Evolutionary conservation across 139 green algal genomes (phyloP).

Genomic region (Edaphochlamys debaryana): DNA sequence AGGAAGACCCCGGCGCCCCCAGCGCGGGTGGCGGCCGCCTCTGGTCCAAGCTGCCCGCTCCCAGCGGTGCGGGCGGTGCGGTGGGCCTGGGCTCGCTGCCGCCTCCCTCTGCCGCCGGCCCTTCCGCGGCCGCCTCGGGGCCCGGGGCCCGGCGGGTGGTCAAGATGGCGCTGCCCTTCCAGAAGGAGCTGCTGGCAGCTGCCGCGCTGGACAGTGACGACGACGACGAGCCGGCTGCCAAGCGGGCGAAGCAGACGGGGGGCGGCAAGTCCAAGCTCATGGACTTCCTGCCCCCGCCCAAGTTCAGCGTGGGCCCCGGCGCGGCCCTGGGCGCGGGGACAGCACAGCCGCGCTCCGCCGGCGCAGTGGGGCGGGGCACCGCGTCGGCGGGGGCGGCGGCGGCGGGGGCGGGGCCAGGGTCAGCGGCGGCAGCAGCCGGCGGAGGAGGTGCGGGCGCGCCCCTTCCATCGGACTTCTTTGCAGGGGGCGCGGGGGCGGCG

Average conservation of each 20-base stretch:
- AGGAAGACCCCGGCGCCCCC: too few relatives aligned
- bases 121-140: neutral
- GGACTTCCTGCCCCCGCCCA: constrained; percentile 73
- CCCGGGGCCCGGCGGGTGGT: constrained; percentile 37
- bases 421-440: neutral
- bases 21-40: too few relatives aligned
- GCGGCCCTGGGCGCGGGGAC: constrained; percentile 21
- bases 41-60: neutral
- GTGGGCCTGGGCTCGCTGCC: neutral
- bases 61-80: neutral
- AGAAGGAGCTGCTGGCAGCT: constrained; percentile 51
- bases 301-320: too few relatives aligned
- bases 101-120: neutral
- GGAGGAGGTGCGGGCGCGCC: neutral
- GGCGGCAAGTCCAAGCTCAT: constrained; percentile 50
- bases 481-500: neutral
- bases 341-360: too few relatives aligned
- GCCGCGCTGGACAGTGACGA: constrained; percentile 47
- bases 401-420: constrained; percentile 5
- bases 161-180: constrained; percentile 46
- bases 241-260: constrained; percentile 1
- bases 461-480: constrained; percentile 2
- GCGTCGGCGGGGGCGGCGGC: neutral
- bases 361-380: neutral
- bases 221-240: constrained; percentile 47